Percentiles rank a stretch among this genome's conserved stretches.
Conservation (phyloP, 768 basidiomycete genomes). For the Amanita muscaria region DNA sequence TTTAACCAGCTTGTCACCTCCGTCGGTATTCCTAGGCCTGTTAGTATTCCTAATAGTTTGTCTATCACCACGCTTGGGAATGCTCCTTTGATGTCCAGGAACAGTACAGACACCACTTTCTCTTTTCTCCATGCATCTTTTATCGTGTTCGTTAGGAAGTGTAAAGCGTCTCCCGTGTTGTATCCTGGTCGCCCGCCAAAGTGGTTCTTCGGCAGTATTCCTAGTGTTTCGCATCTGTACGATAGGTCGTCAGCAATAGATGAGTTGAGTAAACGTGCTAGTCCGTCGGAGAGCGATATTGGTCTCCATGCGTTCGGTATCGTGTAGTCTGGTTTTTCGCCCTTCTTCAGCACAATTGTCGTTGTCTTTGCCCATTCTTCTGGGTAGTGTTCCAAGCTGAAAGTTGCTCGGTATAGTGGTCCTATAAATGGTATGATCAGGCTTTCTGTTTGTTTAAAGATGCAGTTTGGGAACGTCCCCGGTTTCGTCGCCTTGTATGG, state of each 20-base stretch:
- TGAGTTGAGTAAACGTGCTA: neutral
- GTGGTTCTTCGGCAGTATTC: too few relatives aligned
- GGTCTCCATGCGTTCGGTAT: constrained; percentile 7
- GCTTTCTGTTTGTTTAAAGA: too few relatives aligned
- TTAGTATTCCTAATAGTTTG: neutral
- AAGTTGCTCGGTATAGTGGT: neutral
- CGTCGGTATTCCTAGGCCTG: neutral
- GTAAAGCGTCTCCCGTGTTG: neutral
- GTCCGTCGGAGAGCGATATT: constrained; percentile 3
- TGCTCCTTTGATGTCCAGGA: constrained; percentile 10
- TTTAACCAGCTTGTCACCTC: neutral
- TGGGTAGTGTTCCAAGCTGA: neutral
- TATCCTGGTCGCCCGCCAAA: neutral
- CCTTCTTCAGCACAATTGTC: too few relatives aligned
- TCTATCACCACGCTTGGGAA: constrained; percentile 12
- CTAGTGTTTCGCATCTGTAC: neutral
- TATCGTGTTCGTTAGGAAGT: neutral
- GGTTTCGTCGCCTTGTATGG: neutral
- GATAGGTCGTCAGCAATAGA: constrained; percentile 3
- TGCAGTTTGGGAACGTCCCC: too few relatives aligned
- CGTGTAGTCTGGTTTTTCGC: constrained; percentile 4
- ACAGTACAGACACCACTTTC: constrained; percentile 7
- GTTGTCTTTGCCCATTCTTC: too few relatives aligned
- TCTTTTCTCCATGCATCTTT: constrained; percentile 6
- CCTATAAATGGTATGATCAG: too few relatives aligned